Conservation (phyloP, 2,329 filamentous ascomycete genomes). For the Aspergillus luchuensis region DNA sequence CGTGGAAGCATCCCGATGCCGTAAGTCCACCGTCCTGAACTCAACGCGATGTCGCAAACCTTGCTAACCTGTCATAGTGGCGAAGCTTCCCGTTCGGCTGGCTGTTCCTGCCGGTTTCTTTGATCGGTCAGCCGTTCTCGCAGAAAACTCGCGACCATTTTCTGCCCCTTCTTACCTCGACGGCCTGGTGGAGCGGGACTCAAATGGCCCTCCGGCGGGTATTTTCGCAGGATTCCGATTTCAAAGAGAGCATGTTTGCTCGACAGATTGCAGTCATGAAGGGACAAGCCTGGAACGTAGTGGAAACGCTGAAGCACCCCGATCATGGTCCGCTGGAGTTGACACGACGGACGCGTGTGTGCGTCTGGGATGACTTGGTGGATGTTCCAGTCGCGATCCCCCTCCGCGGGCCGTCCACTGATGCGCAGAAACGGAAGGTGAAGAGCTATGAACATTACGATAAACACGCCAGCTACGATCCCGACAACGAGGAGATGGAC, state of each 20-base stretch:
- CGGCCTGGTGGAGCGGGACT: conserved; percentile 95
- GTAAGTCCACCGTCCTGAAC: conserved; percentile 44
- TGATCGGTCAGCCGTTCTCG: conserved; percentile 95
- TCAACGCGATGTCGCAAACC: not conserved
- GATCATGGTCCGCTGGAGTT: conserved; percentile 94
- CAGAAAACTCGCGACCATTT: conserved; percentile 93
- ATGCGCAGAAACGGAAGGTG: conserved; percentile 70
- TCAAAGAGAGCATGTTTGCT: conserved; percentile 99
- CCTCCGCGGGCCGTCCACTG: conserved; percentile 79
- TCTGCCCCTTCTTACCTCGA: conserved; percentile 90
- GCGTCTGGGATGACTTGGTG: conserved; percentile 96
- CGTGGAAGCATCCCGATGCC: conserved; percentile 97
- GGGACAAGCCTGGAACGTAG: conserved; percentile 98
- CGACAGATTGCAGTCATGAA: conserved; percentile 99
- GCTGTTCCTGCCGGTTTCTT: conserved; percentile 93
- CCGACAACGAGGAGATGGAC: conserved; percentile 84
- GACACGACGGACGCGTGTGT: conserved; percentile 85
- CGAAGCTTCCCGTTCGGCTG: conserved; percentile 95
- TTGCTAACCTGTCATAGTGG: conserved; percentile 52
- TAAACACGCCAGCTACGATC: conserved; percentile 37
- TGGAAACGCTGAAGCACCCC: conserved; percentile 88
- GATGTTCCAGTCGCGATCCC: conserved; percentile 94
- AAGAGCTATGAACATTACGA: conserved; percentile 41
- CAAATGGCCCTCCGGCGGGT: conserved; percentile 81
- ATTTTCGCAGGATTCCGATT: conserved; percentile 90